Evolutionary conservation across 2,329 filamentous ascomycete genomes (phyloP), one percentile per base, ranked within the genome.

Genomic region (Fusarium musae): DNA sequence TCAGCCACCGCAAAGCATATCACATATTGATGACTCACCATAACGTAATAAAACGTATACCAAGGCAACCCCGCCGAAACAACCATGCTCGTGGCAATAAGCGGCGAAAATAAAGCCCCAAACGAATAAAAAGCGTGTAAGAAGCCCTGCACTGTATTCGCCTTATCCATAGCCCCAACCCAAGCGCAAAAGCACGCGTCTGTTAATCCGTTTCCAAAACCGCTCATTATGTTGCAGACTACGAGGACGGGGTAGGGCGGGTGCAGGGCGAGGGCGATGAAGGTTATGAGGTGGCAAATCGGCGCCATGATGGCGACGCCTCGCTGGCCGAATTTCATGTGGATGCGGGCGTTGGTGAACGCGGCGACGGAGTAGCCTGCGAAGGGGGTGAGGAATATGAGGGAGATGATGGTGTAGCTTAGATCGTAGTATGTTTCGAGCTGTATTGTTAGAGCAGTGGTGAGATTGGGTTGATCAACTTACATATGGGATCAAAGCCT

Each of bases 31-130:
- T 28, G 4, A 16, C 85, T 84, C 84, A 92, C 88, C 90, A 93
- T 92, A 62, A 93, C 82, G 77, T 93, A 93, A 77, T 93, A 94
- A 78, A 90, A 93, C 6, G 83, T 86, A 75, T 91, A 93, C 92
- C 92, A 94, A 0, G 85, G 85, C 68, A 90, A 61, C 2, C 81
- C 75, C 0, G 85, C 88, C 59, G 87, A 88, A 0, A 90, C 90
- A 36, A 93, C 88, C 86, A 94, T 88, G 0, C 85, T 87, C 0
- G 92, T 93, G 2, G 91, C 91, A 62, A 93, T 87, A 5, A 93
- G 78, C 0, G 91, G 92, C 7, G 89, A 84, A 5, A 93, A 82
- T 0, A 92, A 85, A 0, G 90, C 92, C 0, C 92, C 92, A 0
- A 92, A 72, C 0, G 90, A 91, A 77, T 93, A 93, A 63, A 87